phyloP scores from a whole-genome alignment of 1,139 yeast species.

The Casaregolazyma lundiana region DNA sequence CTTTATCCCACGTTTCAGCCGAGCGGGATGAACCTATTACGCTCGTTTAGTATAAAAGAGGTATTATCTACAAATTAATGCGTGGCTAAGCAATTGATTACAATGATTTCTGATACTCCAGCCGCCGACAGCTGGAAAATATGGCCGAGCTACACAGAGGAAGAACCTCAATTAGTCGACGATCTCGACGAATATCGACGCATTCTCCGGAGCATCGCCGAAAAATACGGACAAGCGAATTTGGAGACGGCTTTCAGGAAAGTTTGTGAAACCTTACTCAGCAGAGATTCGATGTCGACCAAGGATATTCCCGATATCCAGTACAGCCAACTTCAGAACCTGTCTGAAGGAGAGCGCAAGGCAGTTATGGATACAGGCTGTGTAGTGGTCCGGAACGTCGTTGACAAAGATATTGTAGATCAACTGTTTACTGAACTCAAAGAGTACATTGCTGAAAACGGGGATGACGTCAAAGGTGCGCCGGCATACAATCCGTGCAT shows the following conservation, averaged over 20 bases:
- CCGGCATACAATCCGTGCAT: constrained; percentile 34
- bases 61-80: too few species aligned
- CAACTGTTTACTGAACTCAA: constrained; percentile 43
- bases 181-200: too few species aligned
- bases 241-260: not conserved
- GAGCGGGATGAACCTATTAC: too few species aligned
- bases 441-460: constrained; percentile 80
- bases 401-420: constrained; percentile 30
- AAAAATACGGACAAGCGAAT: not conserved
- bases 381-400: constrained; percentile 32
- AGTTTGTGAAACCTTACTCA: not conserved
- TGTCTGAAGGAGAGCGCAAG: not conserved
- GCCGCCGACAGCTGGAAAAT: too few species aligned
- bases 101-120: too few species aligned
- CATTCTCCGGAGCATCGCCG: not conserved
- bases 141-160: too few species aligned
- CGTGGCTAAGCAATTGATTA: too few species aligned
- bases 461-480: constrained; percentile 55
- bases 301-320: constrained; percentile 10
- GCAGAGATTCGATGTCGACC: not conserved
- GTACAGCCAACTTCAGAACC: not conserved
- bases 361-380: constrained; percentile 28
- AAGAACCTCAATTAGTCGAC: too few species aligned
- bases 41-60: too few species aligned
- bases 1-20: too few species aligned